Base-by-base conservation (phyloP, 1,284 basidiomycete genomes). In the Wolfiporia cocos region DNA sequence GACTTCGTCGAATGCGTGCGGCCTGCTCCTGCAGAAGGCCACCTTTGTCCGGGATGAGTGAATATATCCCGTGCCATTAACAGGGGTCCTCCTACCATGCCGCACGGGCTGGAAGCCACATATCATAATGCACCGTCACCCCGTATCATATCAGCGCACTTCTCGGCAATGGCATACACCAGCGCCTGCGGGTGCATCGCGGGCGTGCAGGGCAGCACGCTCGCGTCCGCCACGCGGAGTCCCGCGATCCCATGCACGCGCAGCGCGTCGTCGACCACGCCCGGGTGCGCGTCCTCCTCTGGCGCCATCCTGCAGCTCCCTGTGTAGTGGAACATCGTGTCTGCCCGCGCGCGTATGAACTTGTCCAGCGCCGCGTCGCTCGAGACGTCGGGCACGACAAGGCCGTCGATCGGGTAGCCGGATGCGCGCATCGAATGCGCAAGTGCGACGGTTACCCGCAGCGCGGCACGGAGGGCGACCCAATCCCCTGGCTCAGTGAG, bases 211-310 rank as follows among this genome's bases (percentile, higher is more conserved):
- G 69, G 68, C 47, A 73, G 69, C 5, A 71, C 53, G 24, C 60
- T 63, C 22, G 66, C 63, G 43, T 73, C 70, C 34, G 59, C 65
- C 19, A 71, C 53, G 2, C 69, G 54, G 44, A 73, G 47, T 9
- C 66, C 64, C 5, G 46, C 41, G 0, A 66, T 52, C 1, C 77
- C 76, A 44, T 74, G 68, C 15, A 81, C 76, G 11, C 59, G 50
- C 40, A 81, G 55, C 47, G 68, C 53, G 9, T 68, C 53, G 43
- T 79, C 74, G 7, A 79, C 64, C 10, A 41, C 39, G 15, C 39
- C 41, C 18, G 41, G 33, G 10, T 32, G 41, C 24, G 15, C 28
- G 29, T 58, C 57, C 22, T 56, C 36, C 34, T 54, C 61, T 7
- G 52, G 54, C 14, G 64, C 71, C 66, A 67, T 67, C 3, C 66